A percentile compares a stretch with the other conserved stretches of the same genome.
Evolutionary conservation across 192 early-diverging fungal genomes (phyloP).

Genomic region (Coemansia sp.): DNA sequence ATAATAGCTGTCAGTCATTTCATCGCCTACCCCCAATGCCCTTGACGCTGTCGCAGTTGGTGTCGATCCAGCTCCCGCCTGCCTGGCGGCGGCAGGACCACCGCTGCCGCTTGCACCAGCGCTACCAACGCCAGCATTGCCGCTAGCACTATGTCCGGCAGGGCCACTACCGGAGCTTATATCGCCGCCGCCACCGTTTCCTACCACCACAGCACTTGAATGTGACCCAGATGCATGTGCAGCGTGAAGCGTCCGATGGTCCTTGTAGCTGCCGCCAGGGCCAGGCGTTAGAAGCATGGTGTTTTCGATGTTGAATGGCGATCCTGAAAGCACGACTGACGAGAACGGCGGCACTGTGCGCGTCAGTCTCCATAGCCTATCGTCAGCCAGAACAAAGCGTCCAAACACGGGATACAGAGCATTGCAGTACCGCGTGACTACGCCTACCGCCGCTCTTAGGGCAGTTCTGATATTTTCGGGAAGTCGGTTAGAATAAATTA

Average conservation of each 20-base stretch:
- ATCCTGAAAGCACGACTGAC: conserved; percentile 40
- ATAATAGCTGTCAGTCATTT: conserved; percentile 17
- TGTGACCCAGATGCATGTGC: background rate
- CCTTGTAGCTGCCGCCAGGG: conserved; percentile 4
- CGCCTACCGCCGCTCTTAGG: conserved; percentile 30
- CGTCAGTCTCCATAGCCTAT: conserved; percentile 45
- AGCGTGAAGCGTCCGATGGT: conserved; percentile 6
- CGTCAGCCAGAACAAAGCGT: conserved; percentile 42
- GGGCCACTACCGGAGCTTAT: background rate
- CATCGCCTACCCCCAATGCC: conserved; percentile 7
- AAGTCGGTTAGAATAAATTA: conserved; percentile 22
- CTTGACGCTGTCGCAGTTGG: background rate
- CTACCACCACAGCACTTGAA: background rate
- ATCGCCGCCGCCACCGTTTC: conserved; percentile 2
- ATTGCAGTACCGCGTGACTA: conserved; percentile 47
- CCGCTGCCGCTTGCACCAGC: background rate
- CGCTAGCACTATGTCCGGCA: background rate
- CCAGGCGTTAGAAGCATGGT: conserved; percentile 18
- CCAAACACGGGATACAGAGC: conserved; percentile 46
- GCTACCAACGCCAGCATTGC: background rate
- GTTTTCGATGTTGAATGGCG: conserved; percentile 36
- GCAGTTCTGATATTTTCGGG: conserved; percentile 40
- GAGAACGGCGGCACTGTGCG: conserved; percentile 44
- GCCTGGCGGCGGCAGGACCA: background rate
- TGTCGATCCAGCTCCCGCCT: background rate